These are phyloP conservation scores for Pinus taeda DNA, from an alignment of 75 land plant species.

Conservation along the genomic window DNA sequence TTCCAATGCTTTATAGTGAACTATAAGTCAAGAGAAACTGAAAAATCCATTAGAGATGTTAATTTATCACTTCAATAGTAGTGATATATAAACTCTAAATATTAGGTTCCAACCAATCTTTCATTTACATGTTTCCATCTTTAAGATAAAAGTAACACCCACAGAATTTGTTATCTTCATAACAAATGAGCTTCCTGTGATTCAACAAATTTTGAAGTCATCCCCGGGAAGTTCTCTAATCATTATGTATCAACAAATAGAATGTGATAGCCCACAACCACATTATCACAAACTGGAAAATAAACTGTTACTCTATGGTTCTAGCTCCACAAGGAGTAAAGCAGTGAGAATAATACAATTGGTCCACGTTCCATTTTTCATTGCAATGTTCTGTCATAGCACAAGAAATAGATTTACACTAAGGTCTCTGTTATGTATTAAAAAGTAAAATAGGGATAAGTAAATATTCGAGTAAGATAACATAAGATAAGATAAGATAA, in stretches of 20 bases:
- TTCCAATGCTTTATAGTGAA: not conserved
- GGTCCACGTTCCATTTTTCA: too few species aligned
- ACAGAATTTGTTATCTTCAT: not conserved
- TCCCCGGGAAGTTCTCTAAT: not conserved
- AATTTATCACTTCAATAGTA: not conserved
- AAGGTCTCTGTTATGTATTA: not conserved
- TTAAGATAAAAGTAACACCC: not conserved
- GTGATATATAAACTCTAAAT: not conserved
- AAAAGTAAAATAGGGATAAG: too few species aligned
- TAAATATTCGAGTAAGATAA: too few species aligned
- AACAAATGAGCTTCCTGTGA: not conserved
- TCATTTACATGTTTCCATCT: not conserved
- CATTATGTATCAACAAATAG: not conserved
- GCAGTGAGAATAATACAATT: not conserved
- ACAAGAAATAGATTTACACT: not conserved
- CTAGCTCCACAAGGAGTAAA: not conserved
- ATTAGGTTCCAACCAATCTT: not conserved
- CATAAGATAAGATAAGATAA: too few species aligned
- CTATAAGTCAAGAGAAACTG: not conserved
- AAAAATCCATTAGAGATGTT: not conserved
- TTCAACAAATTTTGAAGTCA: not conserved
- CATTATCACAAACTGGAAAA: not conserved
- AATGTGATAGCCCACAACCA: not conserved
- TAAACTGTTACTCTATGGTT: not conserved
- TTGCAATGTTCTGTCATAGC: not conserved